Percentiles rank a stretch among this genome's conserved stretches.
Evolutionary conservation across 371 early-diverging fungal species (phyloP).

Genomic region (Mortierella sp.): DNA sequence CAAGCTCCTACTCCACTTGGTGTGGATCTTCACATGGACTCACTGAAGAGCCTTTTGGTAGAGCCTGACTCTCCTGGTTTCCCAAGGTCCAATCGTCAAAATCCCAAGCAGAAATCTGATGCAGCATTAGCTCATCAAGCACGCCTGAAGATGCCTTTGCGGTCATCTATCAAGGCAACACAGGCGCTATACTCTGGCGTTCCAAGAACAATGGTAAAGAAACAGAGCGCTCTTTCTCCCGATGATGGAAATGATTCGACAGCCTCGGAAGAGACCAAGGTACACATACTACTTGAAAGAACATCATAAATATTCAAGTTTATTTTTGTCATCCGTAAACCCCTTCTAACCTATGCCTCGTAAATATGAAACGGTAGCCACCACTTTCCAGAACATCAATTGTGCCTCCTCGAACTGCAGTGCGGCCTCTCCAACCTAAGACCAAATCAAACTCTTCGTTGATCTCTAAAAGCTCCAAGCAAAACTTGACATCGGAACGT

Average conservation of each 20-base stretch:
- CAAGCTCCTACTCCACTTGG: slow-evolving; percentile 24
- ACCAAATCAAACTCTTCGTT: slow-evolving; percentile 12
- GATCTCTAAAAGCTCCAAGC: slow-evolving; percentile 6
- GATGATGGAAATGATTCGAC: slow-evolving; percentile 52
- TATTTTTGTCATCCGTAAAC: neutral
- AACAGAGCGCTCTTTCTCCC: slow-evolving; percentile 34
- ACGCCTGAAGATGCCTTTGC: slow-evolving; percentile 43
- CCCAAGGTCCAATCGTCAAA: slow-evolving; percentile 25
- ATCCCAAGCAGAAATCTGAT: slow-evolving; percentile 35
- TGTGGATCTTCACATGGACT: slow-evolving; percentile 53
- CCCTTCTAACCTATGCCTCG: neutral
- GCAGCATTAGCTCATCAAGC: slow-evolving; percentile 47
- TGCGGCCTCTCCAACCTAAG: slow-evolving; percentile 24
- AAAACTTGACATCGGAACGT: slow-evolving; percentile 3
- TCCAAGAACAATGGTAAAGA: slow-evolving; percentile 28
- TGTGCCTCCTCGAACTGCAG: slow-evolving; percentile 4
- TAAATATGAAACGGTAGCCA: neutral
- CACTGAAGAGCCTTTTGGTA: slow-evolving; percentile 40
- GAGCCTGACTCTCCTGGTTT: slow-evolving; percentile 42
- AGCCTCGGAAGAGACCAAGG: slow-evolving; percentile 41
- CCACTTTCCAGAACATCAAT: slow-evolving; percentile 5
- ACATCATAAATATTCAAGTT: no score
- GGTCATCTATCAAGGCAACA: slow-evolving; percentile 39
- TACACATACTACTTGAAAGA: neutral
- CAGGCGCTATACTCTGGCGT: slow-evolving; percentile 43